Base-by-base conservation (phyloP, 495 filamentous ascomycete genomes). In the Penicillium malachiteum region DNA sequence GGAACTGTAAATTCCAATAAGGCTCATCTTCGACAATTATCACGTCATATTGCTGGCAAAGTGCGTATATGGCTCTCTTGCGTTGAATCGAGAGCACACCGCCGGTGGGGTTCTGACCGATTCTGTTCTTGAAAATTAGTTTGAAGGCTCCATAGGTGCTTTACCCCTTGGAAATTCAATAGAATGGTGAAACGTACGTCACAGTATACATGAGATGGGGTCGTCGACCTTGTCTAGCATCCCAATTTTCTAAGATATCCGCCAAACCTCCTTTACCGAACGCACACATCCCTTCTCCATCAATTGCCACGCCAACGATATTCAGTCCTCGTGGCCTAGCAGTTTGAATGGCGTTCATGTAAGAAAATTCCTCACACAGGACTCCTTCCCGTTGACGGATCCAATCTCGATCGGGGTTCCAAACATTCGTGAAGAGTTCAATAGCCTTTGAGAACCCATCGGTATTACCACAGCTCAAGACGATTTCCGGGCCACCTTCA, bases 1-100 rank as follows among this genome's bases (percentile, higher is more conserved):
- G 90, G 60, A 82, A 96, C 64, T 96, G 93, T 11, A 97, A 80
- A 65, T 94, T 93, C 90, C 91, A 97, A 73, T 97, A 97, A 3
- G 93, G 93, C 52, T 96, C 92, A 65, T 97, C 93, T 71, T 97
- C 93, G 59, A 95, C 75, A 56, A 97, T 96, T 62, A 96, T 83
- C 54, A 97, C 84, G 69, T 97, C 91, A 70, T 90, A 94, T 61
- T 84, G 83, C 59, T 82, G 82, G 74, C 91, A 96, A 35, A 96
- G 67, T 7, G 78, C 80, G 69, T 96, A 96, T 43, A 96, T 81
- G 46, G 89, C 85, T 56, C 82, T 87, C 51, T 89, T 80, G 34
- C 93, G 84, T 55, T 84, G 70, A 4, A 92, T 57, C 16, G 84
- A 83, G 3, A 92, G 71, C 2, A 87, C 85, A 14, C 85, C 84